These are phyloP conservation scores for Sarcocystis neurona DNA, from an alignment of 169 alveolate genomes.

Conservation along the genomic window DNA sequence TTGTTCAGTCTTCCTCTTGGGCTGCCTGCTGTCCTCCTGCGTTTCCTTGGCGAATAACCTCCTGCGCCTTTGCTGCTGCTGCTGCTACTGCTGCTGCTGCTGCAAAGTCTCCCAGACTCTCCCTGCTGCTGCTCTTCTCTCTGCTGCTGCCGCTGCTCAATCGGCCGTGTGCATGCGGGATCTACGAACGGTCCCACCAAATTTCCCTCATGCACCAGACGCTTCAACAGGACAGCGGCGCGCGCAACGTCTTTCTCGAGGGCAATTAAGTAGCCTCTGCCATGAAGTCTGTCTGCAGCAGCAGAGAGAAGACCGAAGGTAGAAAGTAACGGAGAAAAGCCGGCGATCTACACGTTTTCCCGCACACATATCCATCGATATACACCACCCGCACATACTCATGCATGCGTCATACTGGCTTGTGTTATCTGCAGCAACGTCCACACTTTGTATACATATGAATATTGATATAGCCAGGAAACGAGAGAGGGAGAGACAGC, in stretches of 20 bases:
- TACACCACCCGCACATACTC: too few species aligned
- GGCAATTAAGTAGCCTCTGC: conserved; percentile 60
- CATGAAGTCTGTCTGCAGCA: conserved; percentile 4
- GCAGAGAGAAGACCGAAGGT: not conserved
- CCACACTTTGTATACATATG: too few species aligned
- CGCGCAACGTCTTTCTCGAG: conserved; percentile 58
- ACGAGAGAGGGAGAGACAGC: too few species aligned
- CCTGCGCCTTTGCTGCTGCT: not conserved
- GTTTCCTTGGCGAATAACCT: too few species aligned
- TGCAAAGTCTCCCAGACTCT: too few species aligned
- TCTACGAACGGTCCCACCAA: not conserved
- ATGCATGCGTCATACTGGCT: too few species aligned
- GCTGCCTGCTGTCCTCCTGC: too few species aligned
- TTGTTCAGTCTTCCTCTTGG: too few species aligned
- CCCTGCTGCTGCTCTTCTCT: too few species aligned
- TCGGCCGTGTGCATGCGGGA: not conserved
- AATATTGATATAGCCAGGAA: too few species aligned
- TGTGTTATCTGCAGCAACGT: too few species aligned
- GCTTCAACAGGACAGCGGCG: conserved; percentile 49
- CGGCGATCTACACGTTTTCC: too few species aligned
- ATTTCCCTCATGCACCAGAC: conserved; percentile 31
- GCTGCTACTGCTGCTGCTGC: not conserved
- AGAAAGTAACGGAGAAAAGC: not conserved
- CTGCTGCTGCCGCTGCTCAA: conserved; percentile 7
- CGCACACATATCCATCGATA: not conserved